These are phyloP conservation scores for Beauveria australis DNA, from an alignment of 2,329 filamentous ascomycete species.

Conservation along the genomic window DNA sequence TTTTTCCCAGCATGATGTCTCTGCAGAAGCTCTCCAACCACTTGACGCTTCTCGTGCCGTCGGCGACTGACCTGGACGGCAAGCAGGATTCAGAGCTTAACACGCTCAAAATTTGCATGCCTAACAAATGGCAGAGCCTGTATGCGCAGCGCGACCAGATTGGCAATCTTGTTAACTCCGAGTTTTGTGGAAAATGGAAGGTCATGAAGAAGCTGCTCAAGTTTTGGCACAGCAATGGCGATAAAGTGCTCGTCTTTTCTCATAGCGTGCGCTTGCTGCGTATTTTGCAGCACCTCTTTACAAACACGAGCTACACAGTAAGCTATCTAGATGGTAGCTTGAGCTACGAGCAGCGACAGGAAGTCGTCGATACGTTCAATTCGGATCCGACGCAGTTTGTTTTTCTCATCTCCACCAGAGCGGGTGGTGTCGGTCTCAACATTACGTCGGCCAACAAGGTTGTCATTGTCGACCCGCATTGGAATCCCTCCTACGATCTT, in stretches of 20 bases:
- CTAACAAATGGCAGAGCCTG: slow-evolving; percentile 64
- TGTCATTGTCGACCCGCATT: slow-evolving; percentile 92
- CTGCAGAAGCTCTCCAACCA: slow-evolving; percentile 90
- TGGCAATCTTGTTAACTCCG: slow-evolving; percentile 70
- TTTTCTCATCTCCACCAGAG: slow-evolving; percentile 89
- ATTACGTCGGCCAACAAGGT: slow-evolving; percentile 98
- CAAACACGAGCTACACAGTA: slow-evolving; percentile 80
- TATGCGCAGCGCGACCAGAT: slow-evolving; percentile 72
- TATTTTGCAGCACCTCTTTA: slow-evolving; percentile 79
- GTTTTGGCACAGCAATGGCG: slow-evolving; percentile 82
- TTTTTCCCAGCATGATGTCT: slow-evolving; percentile 77
- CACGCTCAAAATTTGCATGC: slow-evolving; percentile 65
- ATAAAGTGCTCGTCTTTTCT: slow-evolving; percentile 93
- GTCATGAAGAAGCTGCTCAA: slow-evolving; percentile 76
- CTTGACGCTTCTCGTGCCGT: slow-evolving; percentile 76
- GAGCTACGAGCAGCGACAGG: slow-evolving; percentile 73
- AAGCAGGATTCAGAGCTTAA: slow-evolving; percentile 73
- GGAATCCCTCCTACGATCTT: slow-evolving; percentile 91
- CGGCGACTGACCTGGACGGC: slow-evolving; percentile 51
- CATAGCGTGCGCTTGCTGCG: slow-evolving; percentile 80
- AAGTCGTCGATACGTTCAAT: slow-evolving; percentile 85
- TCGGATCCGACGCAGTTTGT: slow-evolving; percentile 80
- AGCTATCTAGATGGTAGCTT: slow-evolving; percentile 85
- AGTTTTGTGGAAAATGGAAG: slow-evolving; percentile 97
- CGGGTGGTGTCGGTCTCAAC: slow-evolving; percentile 88